These are phyloP conservation scores for Tardiomyces blankii DNA, from an alignment of 1,139 yeast genomes.

Conservation along the genomic window DNA sequence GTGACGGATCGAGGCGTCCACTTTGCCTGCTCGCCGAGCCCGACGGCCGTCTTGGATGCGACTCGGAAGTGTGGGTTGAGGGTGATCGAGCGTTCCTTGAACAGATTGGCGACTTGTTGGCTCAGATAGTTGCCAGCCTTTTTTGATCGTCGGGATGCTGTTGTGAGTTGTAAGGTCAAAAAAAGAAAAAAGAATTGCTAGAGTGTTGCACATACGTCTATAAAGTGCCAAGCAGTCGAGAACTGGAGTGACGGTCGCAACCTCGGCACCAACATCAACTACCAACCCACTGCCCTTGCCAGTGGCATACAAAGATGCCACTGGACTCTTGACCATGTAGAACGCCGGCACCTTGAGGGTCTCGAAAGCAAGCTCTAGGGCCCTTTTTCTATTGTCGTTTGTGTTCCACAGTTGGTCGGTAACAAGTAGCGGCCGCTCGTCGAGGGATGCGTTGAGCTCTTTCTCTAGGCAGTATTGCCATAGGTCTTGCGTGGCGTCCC, in stretches of 20 bases:
- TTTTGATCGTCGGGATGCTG: constrained; percentile 11
- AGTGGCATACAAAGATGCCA: constrained; percentile 84
- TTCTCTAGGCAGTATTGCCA: constrained; percentile 29
- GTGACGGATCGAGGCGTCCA: constrained; percentile 26
- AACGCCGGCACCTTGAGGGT: constrained; percentile 72
- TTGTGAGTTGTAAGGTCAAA: background rate
- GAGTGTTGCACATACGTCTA: constrained; percentile 26
- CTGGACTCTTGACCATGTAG: constrained; percentile 75
- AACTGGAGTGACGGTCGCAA: constrained; percentile 80
- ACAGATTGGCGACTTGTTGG: constrained; percentile 16
- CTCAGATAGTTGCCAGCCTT: constrained; percentile 29
- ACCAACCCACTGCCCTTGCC: constrained; percentile 93
- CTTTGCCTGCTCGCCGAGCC: constrained; percentile 25
- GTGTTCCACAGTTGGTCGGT: constrained; percentile 88
- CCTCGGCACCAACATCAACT: constrained; percentile 85
- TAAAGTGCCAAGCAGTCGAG: constrained; percentile 82
- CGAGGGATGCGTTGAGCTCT: constrained; percentile 40
- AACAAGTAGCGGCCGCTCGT: constrained; percentile 64
- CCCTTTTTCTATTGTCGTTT: constrained; percentile 51
- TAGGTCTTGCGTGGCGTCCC: constrained; percentile 32
- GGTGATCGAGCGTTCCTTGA: constrained; percentile 12
- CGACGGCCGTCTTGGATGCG: constrained; percentile 18
- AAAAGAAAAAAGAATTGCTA: no score
- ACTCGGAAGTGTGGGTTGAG: constrained; percentile 27
- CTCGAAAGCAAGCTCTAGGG: constrained; percentile 71